phyloP scores from a whole-genome alignment of 225 moss, liverwort and hornwort genomes.

The Polytrichum formosum region DNA sequence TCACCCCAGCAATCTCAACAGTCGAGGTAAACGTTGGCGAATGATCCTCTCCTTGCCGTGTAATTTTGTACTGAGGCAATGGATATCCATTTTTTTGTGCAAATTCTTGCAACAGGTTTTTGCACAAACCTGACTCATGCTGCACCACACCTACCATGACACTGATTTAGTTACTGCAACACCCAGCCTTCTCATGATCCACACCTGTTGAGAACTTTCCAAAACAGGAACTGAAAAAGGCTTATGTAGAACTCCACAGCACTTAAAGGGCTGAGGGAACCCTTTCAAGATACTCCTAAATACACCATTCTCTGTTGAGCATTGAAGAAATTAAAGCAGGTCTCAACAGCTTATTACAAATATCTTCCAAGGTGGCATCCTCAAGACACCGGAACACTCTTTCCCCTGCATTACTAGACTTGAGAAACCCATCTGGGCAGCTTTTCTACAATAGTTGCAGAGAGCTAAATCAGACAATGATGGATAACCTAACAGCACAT shows the following conservation, averaged over 20 bases:
- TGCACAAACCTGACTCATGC: constrained; percentile 99
- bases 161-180: constrained; percentile 17
- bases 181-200: background rate
- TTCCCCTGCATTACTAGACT: background rate
- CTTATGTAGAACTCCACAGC: too few species aligned
- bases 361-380: too few species aligned
- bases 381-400: too few species aligned
- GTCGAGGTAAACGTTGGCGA: constrained; percentile 76
- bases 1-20: constrained; percentile 91
- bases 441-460: background rate
- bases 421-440: background rate
- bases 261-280: too few species aligned
- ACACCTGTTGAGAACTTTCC: too few species aligned
- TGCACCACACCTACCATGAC: constrained; percentile 47
- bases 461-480: background rate
- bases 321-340: too few species aligned
- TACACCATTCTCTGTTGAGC: too few species aligned
- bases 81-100: constrained; percentile 87
- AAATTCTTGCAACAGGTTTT: constrained; percentile 90
- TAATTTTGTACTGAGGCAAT: constrained; percentile 82
- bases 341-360: too few species aligned
- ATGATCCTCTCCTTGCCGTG: constrained; percentile 83
- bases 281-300: too few species aligned
- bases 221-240: too few species aligned
- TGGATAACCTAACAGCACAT: background rate